Conservation (phyloP, 768 basidiomycete species). For the Agaricus bisporus region DNA sequence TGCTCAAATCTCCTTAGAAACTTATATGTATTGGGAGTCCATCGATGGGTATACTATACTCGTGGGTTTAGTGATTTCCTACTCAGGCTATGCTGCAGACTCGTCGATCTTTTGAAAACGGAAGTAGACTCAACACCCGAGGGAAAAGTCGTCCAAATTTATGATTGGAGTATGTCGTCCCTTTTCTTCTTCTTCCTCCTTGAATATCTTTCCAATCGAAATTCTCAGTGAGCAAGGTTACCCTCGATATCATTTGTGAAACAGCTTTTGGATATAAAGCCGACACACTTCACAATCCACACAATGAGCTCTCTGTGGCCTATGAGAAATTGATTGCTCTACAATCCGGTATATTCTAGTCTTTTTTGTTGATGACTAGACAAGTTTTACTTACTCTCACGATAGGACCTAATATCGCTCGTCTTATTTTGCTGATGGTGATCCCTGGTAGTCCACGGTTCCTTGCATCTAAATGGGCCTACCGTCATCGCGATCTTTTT, state of each 20-base stretch:
- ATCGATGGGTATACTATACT: constrained; percentile 26
- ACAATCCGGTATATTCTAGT: constrained; percentile 21
- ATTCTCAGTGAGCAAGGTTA: constrained; percentile 30
- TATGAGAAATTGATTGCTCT: constrained; percentile 27
- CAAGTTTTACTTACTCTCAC: not conserved
- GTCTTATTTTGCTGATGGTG: constrained; percentile 20
- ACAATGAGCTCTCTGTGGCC: constrained; percentile 32
- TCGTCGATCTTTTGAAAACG: constrained; percentile 17
- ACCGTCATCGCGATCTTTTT: constrained; percentile 19
- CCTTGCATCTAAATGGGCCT: constrained; percentile 22
- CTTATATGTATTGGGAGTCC: constrained; percentile 32
- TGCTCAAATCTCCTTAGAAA: constrained; percentile 14
- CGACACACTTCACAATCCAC: constrained; percentile 30
- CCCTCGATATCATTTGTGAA: constrained; percentile 36
- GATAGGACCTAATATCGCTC: constrained; percentile 24
- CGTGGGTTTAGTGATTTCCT: not conserved
- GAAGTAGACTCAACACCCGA: constrained; percentile 1
- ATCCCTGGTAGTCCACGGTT: constrained; percentile 23
- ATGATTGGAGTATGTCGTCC: constrained; percentile 28
- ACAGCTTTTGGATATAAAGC: constrained; percentile 34
- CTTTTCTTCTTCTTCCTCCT: not conserved
- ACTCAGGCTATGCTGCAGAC: not conserved
- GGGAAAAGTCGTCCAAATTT: constrained; percentile 26
- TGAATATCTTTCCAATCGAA: not conserved
- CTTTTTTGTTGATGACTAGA: not conserved